Conservation (phyloP, 169 alveolate genomes). For the Plasmodium gallinaceum region DNA sequence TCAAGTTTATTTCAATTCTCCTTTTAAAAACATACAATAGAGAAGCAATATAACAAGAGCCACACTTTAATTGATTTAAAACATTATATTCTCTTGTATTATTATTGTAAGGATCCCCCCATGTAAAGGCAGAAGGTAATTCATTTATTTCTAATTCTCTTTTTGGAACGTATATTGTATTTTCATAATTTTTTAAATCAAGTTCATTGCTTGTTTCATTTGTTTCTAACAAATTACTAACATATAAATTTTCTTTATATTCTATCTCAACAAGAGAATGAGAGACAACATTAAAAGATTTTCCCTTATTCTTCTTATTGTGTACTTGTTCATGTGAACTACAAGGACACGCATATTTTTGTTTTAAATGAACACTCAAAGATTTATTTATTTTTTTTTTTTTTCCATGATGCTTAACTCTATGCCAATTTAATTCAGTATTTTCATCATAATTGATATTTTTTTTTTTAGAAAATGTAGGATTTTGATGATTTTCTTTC, state of each 20-base stretch:
- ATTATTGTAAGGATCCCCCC: conserved; percentile 89
- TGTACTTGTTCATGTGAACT: conserved; percentile 27
- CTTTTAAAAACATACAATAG: conserved; percentile 90
- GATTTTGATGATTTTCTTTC: neutral
- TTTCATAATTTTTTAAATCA: conserved; percentile 57
- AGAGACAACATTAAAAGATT: conserved; percentile 43
- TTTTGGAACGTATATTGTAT: conserved; percentile 13
- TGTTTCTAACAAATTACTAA: neutral
- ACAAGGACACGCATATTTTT: conserved; percentile 72
- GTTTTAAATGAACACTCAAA: neutral
- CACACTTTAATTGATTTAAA: conserved; percentile 93
- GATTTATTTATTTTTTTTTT: conserved; percentile 24
- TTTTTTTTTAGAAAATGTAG: conserved; percentile 14
- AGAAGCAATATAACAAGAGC: conserved; percentile 96
- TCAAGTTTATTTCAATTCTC: conserved; percentile 89
- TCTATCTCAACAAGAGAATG: neutral
- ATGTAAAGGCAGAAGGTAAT: conserved; percentile 82
- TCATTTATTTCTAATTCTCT: conserved; percentile 69
- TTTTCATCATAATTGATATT: neutral
- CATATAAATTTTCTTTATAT: neutral
- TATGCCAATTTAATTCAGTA: conserved; percentile 67
- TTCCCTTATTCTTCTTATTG: conserved; percentile 9
- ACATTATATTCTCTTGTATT: conserved; percentile 74
- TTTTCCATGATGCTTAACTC: conserved; percentile 51
- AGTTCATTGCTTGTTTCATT: conserved; percentile 10